These are phyloP conservation scores for Physocladia obscura DNA, from an alignment of 192 early-diverging fungal genomes.

Conservation along the genomic window DNA sequence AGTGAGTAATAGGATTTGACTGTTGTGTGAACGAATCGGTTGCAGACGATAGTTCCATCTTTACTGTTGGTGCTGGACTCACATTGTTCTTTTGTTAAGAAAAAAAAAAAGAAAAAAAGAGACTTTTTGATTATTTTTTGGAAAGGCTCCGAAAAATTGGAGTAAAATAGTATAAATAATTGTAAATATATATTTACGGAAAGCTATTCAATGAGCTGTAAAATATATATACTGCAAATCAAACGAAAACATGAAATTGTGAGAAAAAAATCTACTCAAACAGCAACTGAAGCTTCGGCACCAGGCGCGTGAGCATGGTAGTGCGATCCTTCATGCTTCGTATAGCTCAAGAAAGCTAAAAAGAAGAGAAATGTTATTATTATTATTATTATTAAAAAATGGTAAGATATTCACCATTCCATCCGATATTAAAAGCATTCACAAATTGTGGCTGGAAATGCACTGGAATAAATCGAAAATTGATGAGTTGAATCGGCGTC, in stretches of 20 bases:
- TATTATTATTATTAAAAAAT: neutral
- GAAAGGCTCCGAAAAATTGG: neutral
- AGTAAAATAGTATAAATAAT: neutral
- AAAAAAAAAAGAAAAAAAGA: neutral
- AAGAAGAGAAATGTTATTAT: neutral
- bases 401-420: conserved; percentile 16
- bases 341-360: conserved; percentile 16
- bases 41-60: neutral
- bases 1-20: too few species aligned
- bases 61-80: neutral
- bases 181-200: neutral
- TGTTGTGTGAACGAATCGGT: neutral
- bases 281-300: neutral
- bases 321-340: conserved; percentile 20
- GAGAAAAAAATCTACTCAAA: neutral
- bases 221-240: neutral
- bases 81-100: neutral
- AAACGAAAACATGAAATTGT: neutral
- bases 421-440: conserved; percentile 25
- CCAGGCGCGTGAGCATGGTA: neutral
- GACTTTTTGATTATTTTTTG: neutral
- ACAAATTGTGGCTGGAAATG: conserved; percentile 38
- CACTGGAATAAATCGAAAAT: conserved; percentile 39
- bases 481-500: conserved; percentile 43
- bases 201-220: neutral